phyloP scores from a whole-genome alignment of 2,329 filamentous ascomycete species.

The Colletotrichum somersetense region DNA sequence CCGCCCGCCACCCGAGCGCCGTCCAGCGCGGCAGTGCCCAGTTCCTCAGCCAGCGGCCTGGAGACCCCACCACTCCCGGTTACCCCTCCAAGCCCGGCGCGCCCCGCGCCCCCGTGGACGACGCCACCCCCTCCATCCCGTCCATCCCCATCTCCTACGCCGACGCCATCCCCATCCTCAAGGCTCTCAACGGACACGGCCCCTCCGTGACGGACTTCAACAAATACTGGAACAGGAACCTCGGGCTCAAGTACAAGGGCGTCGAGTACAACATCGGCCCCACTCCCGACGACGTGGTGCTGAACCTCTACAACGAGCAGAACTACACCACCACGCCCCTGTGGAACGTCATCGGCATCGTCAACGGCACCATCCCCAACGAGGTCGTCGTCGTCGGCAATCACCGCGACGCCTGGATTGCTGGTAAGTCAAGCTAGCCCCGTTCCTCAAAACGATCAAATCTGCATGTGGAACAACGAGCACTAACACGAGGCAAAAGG shows the following conservation, averaged over 20 bases:
- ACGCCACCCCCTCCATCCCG: slow-evolving; percentile 84
- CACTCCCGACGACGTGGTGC: slow-evolving; percentile 76
- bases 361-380: slow-evolving; percentile 87
- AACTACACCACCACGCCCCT: slow-evolving; percentile 84
- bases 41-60: slow-evolving; percentile 77
- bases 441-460: neutral
- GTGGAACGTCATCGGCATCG: slow-evolving; percentile 93
- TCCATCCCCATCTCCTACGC: slow-evolving; percentile 91
- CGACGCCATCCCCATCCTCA: slow-evolving; percentile 89
- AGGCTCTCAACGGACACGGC: slow-evolving; percentile 89
- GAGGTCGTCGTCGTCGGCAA: slow-evolving; percentile 94
- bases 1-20: slow-evolving; percentile 87
- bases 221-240: slow-evolving; percentile 75
- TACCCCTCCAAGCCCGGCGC: slow-evolving; percentile 94
- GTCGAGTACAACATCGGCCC: slow-evolving; percentile 89
- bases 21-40: slow-evolving; percentile 91
- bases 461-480: neutral
- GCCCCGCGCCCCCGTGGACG: slow-evolving; percentile 77
- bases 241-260: slow-evolving; percentile 82
- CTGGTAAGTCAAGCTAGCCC: slow-evolving; percentile 47
- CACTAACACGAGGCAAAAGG: slow-evolving; percentile 55
- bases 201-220: slow-evolving; percentile 81
- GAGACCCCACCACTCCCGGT: slow-evolving; percentile 89
- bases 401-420: slow-evolving; percentile 91
- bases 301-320: slow-evolving; percentile 84